phyloP scores from a whole-genome alignment of 148 eudicot species.

The Camellia granthamiana region DNA sequence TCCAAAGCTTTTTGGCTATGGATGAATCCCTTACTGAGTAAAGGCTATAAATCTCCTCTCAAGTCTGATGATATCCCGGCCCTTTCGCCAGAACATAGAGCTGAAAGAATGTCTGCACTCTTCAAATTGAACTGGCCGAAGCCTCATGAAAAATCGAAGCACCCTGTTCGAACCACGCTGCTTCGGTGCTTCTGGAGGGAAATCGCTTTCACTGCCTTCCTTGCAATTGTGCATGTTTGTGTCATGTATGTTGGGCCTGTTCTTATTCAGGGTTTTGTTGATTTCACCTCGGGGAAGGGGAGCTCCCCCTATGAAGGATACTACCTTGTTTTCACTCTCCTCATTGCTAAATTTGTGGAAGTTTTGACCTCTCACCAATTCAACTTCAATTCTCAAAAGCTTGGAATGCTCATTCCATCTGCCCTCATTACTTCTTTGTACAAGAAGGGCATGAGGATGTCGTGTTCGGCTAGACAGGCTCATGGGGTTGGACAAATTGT shows the following conservation, averaged over 20 bases:
- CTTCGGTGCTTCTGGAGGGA: slow-evolving; percentile 83
- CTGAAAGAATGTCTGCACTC: slow-evolving; percentile 62
- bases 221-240: slow-evolving; percentile 68
- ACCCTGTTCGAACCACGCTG: slow-evolving; percentile 70
- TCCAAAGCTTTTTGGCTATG: slow-evolving; percentile 80
- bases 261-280: slow-evolving; percentile 62
- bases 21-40: slow-evolving; percentile 70
- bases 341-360: slow-evolving; percentile 67
- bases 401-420: slow-evolving; percentile 83
- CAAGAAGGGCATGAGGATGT: slow-evolving; percentile 70
- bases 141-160: slow-evolving; percentile 58
- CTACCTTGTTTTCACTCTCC: slow-evolving; percentile 61
- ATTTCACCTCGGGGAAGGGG: slow-evolving; percentile 63
- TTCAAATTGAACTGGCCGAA: slow-evolving; percentile 81
- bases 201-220: slow-evolving; percentile 60
- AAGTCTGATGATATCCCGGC: slow-evolving; percentile 61
- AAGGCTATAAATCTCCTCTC: slow-evolving; percentile 72
- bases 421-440: slow-evolving; percentile 74
- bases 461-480: slow-evolving; percentile 76
- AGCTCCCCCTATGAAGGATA: slow-evolving; percentile 77
- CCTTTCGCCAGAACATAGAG: slow-evolving; percentile 70
- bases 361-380: slow-evolving; percentile 74
- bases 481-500: slow-evolving; percentile 96
- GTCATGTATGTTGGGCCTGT: slow-evolving; percentile 86
- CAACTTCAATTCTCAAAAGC: slow-evolving; percentile 80